Evolutionary conservation across 257 asterid genomes (phyloP).

Genomic region (Haberlea rhodopensis): DNA sequence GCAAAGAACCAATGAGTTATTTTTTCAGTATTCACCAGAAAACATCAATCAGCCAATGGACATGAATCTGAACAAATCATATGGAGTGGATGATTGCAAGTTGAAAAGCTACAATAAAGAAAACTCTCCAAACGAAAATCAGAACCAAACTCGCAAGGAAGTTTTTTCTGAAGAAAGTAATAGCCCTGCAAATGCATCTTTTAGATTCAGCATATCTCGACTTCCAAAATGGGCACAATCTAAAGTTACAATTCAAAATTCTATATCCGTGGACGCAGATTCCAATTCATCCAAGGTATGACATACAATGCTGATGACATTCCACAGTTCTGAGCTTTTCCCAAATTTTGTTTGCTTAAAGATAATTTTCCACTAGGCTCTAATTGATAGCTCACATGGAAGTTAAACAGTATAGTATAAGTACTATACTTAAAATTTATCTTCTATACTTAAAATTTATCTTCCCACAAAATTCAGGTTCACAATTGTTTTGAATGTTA

Average conservation of each 20-base stretch:
- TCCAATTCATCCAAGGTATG: slow-evolving; percentile 45
- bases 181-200: slow-evolving; percentile 32
- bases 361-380: background rate
- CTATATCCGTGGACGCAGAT: slow-evolving; percentile 24
- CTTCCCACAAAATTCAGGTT: background rate
- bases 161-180: slow-evolving; percentile 25
- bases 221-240: slow-evolving; percentile 70
- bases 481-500: background rate
- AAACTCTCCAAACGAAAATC: slow-evolving; percentile 25
- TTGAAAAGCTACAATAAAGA: slow-evolving; percentile 25
- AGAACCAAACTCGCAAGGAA: slow-evolving; percentile 22
- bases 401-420: too few relatives aligned
- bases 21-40: slow-evolving; percentile 32
- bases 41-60: slow-evolving; percentile 25
- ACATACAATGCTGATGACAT: slow-evolving; percentile 7
- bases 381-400: background rate
- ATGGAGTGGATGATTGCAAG: slow-evolving; percentile 26
- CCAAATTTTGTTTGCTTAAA: slow-evolving; percentile 8
- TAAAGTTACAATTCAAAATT: slow-evolving; percentile 33
- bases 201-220: slow-evolving; percentile 61
- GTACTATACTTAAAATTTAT: background rate
- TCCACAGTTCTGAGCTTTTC: slow-evolving; percentile 1
- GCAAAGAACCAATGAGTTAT: slow-evolving; percentile 33
- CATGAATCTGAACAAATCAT: slow-evolving; percentile 29
- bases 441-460: background rate